A percentile compares a stretch with the other conserved stretches of the same genome.
These are phyloP conservation scores for Kodamaea anthophila DNA, from an alignment of 1,139 yeast species.

Conservation along the genomic window DNA sequence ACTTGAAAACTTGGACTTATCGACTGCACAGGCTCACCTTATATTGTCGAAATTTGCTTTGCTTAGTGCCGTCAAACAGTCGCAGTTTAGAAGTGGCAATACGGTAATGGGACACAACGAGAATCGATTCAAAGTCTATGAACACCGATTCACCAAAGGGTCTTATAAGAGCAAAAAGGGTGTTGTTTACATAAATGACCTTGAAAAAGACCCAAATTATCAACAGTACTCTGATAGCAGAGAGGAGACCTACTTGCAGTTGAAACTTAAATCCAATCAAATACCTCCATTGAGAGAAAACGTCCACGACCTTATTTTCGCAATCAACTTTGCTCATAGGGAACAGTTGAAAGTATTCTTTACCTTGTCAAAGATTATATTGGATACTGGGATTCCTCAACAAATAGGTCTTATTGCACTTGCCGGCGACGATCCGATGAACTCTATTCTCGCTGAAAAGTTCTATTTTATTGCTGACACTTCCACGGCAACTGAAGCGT, in stretches of 20 bases:
- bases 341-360: slow-evolving; percentile 42
- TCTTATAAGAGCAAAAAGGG: slow-evolving; percentile 26
- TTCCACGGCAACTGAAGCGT: slow-evolving; percentile 29
- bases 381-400: slow-evolving; percentile 61
- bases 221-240: slow-evolving; percentile 39
- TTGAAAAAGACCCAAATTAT: slow-evolving; percentile 60
- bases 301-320: slow-evolving; percentile 69
- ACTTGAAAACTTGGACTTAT: slow-evolving; percentile 32
- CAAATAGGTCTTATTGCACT: slow-evolving; percentile 78
- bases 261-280: slow-evolving; percentile 41
- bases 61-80: slow-evolving; percentile 28
- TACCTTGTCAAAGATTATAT: slow-evolving; percentile 45
- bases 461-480: slow-evolving; percentile 31
- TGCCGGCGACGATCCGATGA: slow-evolving; percentile 17
- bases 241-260: slow-evolving; percentile 30
- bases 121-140: slow-evolving; percentile 32
- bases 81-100: slow-evolving; percentile 32
- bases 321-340: slow-evolving; percentile 53
- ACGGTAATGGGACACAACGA: slow-evolving; percentile 30
- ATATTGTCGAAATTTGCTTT: slow-evolving; percentile 43
- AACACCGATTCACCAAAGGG: slow-evolving; percentile 27
- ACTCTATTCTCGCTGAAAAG: slow-evolving; percentile 23
- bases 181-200: slow-evolving; percentile 70
- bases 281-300: slow-evolving; percentile 70
- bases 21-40: slow-evolving; percentile 27